Base-by-base conservation (phyloP, 2,329 filamentous ascomycete genomes). In the Xylariales sp. region DNA sequence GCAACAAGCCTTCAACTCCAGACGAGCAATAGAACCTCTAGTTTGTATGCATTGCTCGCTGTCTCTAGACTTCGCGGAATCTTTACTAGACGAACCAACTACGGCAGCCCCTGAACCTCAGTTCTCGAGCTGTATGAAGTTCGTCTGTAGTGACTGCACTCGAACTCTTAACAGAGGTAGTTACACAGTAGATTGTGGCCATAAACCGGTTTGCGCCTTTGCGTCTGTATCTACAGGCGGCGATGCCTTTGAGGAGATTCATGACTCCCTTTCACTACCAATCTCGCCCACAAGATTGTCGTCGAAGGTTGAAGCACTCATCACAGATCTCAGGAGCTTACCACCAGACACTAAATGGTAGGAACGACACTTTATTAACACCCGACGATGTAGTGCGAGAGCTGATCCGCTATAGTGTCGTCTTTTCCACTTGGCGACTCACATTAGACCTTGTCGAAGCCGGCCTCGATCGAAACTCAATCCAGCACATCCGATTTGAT, bases 401-500 rank as follows among this genome's bases (percentile, higher is more conserved):
- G 16, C 49, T 62, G 36, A 62, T 16, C 8, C 5, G 23, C 50
- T 2, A 1, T 23, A 86, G 85, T 59, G 78, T 86, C n/a, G 80
- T 87, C 0, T 87, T 87, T 63, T 86, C 84, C 0, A 82, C 77
- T 0, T 87, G 85, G 85, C 80, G 82, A 18, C 70, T 81, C 6
- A 85, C 81, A 0, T 81, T 87, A 0, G 80, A 86, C 45, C 64
- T 85, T 1, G 76, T 86, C 0, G 76, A 84, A 57, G 69, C 65
- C 0, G 82, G 80, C 0, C 73, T 87, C 0, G 68, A 76, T 0
- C 64, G 80, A n/a, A 72, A 75, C 0, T 66, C 62, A 0, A 79
- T 87, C 3, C 49, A 41, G 1, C 78, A 71, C 56, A 73, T 82
- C 12, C 80, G 85, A 0, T 83, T 85, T 54, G 85, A 87, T 64